Conservation (phyloP, 306 rosid genomes). For the Oemleria cerasiformis region DNA sequence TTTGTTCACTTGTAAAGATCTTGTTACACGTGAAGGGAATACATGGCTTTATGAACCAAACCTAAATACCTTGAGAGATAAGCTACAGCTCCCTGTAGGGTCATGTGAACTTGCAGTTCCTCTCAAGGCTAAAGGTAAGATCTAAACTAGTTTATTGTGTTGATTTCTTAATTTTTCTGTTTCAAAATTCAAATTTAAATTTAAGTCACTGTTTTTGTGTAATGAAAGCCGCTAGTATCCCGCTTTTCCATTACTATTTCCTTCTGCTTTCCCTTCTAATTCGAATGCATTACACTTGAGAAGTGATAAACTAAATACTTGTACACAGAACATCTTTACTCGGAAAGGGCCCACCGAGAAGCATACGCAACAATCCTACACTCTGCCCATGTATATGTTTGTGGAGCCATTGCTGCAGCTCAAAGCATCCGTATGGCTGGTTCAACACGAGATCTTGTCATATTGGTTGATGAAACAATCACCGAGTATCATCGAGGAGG, state of each 20-base stretch:
- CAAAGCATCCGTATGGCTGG: constrained; percentile 91
- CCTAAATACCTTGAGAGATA: constrained; percentile 55
- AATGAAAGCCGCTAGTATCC: background rate
- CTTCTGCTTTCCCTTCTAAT: background rate
- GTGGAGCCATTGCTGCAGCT: constrained; percentile 86
- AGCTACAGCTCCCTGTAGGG: constrained; percentile 71
- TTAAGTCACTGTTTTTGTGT: background rate
- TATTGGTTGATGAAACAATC: constrained; percentile 77
- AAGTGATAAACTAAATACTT: constrained; percentile 20
- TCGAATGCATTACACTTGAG: background rate
- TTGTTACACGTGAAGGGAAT: constrained; percentile 54
- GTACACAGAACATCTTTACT: constrained; percentile 57
- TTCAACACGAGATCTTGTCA: constrained; percentile 82
- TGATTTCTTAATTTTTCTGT: background rate
- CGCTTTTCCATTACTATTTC: background rate
- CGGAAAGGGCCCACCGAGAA: constrained; percentile 59
- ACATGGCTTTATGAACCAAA: constrained; percentile 76
- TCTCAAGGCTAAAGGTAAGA: constrained; percentile 74
- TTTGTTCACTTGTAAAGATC: constrained; percentile 72
- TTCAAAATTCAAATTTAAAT: background rate
- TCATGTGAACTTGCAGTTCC: constrained; percentile 85
- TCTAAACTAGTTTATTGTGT: constrained; percentile 8
- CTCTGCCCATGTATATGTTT: constrained; percentile 79
- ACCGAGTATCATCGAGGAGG: constrained; percentile 69
- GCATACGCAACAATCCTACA: constrained; percentile 92